Base-by-base conservation (phyloP, 2,329 filamentous ascomycete species). In the Colletotrichum cereale region DNA sequence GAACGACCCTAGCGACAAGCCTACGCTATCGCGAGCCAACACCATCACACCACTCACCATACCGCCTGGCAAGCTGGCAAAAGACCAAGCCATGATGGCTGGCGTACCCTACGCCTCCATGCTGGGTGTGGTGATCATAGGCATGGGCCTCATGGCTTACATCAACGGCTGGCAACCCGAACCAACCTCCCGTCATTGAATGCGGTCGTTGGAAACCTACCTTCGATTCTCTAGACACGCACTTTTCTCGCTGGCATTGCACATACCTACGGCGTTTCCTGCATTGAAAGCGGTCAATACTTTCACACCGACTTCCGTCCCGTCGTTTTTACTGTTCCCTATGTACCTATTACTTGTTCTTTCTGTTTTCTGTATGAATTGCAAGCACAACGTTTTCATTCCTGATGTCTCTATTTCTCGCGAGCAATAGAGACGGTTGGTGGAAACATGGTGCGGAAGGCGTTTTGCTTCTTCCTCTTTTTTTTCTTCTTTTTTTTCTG, bases 131-230 rank as follows among this genome's bases (percentile, higher is more conserved):
- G 93, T 96, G 34, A 81, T 96, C 67, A 84, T 96, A 72, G 93
- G 93, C 40, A 92, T 96, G 84, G 92, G 93, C 18, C 80, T 96
- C 74, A 96, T 96, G 93, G 93, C 92, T 52, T 95, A 95, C 81
- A 86, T 96, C 75, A 96, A 96, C 78, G 92, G 92, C 62, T 96
- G 93, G 93, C 92, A 94, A 76, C 78, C 83, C 36, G 82, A 84
- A 67, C 79, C 80, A 31, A 81, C 79, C 62, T 72, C 82, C 55
- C 79, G 82, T 47, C 79, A 77, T 64, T 83, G 70, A 77, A 26
- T 26, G 36, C 44, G 7, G 26, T 38, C 40, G 36, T 44, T 47
- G 18, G 31, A 40, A 63, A 34, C 21, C 44, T 38, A 14, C 12
- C 12, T 56, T 63, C 50, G 44, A 40, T 71, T 68, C 58, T 60